phyloP scores from a whole-genome alignment of 768 basidiomycete species.

The Lactifluus echinatus region DNA sequence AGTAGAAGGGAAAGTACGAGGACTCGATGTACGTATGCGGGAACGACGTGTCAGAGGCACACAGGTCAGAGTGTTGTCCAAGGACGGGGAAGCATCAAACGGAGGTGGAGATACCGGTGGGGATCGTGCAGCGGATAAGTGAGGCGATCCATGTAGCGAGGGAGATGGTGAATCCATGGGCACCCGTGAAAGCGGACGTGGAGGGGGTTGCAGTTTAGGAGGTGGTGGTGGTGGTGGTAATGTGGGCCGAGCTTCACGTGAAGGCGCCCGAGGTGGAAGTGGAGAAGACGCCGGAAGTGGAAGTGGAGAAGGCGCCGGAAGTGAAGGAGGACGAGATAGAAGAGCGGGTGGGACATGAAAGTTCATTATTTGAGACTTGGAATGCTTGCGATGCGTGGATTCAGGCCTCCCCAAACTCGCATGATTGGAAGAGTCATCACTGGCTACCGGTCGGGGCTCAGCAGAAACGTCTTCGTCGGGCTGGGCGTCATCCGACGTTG shows the following conservation, averaged over 20 bases:
- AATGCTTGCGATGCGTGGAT: neutral
- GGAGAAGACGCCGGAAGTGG: too few species aligned
- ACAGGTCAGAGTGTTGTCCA: neutral
- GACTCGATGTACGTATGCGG: neutral
- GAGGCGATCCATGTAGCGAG: neutral
- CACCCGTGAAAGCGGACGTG: neutral
- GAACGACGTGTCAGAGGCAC: neutral
- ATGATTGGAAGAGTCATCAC: neutral
- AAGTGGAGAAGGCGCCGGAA: too few species aligned
- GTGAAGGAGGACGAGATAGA: too few species aligned
- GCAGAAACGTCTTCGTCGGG: neutral
- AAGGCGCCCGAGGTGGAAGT: too few species aligned
- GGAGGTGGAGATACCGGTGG: neutral
- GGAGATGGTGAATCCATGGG: neutral
- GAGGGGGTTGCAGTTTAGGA: neutral
- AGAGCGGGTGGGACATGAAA: neutral
- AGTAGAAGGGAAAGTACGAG: neutral
- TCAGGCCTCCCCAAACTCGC: neutral
- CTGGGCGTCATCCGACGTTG: neutral
- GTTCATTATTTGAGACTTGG: neutral
- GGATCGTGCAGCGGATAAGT: neutral
- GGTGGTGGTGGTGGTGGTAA: slow-evolving; percentile 1
- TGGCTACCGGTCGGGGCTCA: neutral
- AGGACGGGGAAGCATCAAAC: neutral
- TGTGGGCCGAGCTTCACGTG: too few species aligned